Base-by-base conservation (phyloP, 345 rosid genomes). In the Linum usitatissimum region DNA sequence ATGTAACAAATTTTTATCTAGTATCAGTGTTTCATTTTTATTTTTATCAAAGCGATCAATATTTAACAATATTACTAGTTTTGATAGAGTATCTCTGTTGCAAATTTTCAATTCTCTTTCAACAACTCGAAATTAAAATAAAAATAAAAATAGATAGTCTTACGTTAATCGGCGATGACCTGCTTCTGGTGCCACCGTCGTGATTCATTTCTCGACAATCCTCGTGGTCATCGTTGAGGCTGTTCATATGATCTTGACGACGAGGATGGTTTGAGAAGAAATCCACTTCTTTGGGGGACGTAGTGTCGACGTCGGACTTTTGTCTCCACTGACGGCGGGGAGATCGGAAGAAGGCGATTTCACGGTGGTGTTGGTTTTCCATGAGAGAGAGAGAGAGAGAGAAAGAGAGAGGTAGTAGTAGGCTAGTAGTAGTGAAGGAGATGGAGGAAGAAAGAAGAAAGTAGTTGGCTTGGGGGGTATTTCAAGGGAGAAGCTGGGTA, bases 241-340 rank as follows among this genome's bases (percentile, higher is more conserved):
- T 58, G 30, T 21, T 19, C n/a, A n/a, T n/a, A n/a, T n/a, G n/a
- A 58, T 58, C 61, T 21, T 15, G 6, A 30, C 17, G 28, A 17
- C 36, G 36, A n/a, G n/a, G n/a, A n/a, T n/a, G n/a, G 3, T 60
- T 48, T 0, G 90, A 81, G 56, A 92, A 92, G 89, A 92, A 92
- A 78, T 92, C 96, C 62, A 86, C 70, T 78, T 89, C 95, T 76
- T 79, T 76, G 70, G 68, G 67, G 36, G 77, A 69, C 54, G 66
- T 70, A 12, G 59, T 69, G 45, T 57, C 66, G 72, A 67, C 75
- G 53, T 54, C 78, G 36, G 71, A 74, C 42, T 64, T 76, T 58
- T 18, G 66, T 39, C 65, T 74, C 81, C 28, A 23, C 28, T 23
- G 5, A 81, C 83, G 72, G 91, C 67, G 38, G 3, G 38, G 38